Evolutionary conservation across 2,329 filamentous ascomycete species (phyloP), one percentile per base, ranked within the genome.

Genomic region (Domatiomyces globalis): DNA sequence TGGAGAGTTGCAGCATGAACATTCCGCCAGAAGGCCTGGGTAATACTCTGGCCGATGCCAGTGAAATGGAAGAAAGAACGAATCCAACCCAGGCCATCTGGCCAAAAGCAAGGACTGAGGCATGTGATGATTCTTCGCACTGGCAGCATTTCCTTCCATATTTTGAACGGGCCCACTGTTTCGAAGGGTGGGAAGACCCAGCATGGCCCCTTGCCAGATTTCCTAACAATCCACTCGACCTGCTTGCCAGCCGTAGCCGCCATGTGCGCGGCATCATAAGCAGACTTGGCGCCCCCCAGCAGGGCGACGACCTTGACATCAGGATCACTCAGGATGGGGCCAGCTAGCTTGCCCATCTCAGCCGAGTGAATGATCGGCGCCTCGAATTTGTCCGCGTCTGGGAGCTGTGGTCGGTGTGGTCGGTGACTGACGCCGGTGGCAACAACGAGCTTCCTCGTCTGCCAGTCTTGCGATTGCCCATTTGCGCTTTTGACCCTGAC

Each of bases 31-130:
- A 81, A 81, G 2, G 57, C 60, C 12, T 69, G 63, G 2, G 72
- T 66, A 1, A 79, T 55, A 44, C 64, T 68, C 42, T 74, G 68
- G 4, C 77, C 77, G 0, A 77, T 45, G 63, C 67, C 69, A 0
- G 74, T 78, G 6, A 65, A 63, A 54, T 80, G 76, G 17, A 80
- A 59, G 50, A 77, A 71, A 2, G 60, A 56, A 5, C 74, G 67
- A 2, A 75, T 58, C 9, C 67, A 53, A 10, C 67, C 70, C 49
- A 68, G 66, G 5, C 73, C 75, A 1, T 73, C 70, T 5, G 81
- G 81, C 81, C 83, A 89, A 12, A 84, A 74, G 61, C 83, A 88
- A 0, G 85, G 85, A 50, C 78, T 82, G 65, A 89, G 80, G 78
- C 82, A 87, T 1, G 79, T 84, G 45, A 88, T 66, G 56, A 85